phyloP scores from a whole-genome alignment of 2,329 filamentous ascomycete genomes.

The Aulographum hederae region DNA sequence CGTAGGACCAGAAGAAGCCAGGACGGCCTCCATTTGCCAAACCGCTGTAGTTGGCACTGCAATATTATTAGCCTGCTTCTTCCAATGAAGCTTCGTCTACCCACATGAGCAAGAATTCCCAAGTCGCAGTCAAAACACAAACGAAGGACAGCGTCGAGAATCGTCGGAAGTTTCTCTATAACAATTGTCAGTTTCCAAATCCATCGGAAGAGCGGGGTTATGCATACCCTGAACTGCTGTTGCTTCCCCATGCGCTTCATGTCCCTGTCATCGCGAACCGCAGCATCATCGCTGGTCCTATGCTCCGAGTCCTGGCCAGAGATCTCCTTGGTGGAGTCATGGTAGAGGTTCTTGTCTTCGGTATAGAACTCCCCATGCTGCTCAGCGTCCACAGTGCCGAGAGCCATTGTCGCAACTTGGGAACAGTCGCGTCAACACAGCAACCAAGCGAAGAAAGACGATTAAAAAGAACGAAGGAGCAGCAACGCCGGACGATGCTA shows the following conservation, averaged over 20 bases:
- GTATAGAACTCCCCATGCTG: no score
- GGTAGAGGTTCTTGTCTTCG: no score
- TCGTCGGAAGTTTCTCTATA: constrained; percentile 6
- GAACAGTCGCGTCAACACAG: no score
- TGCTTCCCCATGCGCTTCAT: constrained; percentile 7
- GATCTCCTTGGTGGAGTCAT: no score
- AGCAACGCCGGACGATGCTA: no score
- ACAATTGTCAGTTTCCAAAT: neutral
- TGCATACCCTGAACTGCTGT: constrained; percentile 4
- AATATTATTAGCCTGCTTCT: neutral
- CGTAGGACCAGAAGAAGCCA: constrained; percentile 4
- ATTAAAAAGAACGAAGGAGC: no score
- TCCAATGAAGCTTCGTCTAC: neutral
- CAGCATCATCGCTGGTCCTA: no score
- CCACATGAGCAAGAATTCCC: constrained; percentile 5
- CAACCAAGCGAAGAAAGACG: no score
- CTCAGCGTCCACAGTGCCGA: no score
- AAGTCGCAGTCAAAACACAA: constrained; percentile 6
- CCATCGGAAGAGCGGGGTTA: neutral
- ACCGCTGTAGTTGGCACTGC: constrained; percentile 1
- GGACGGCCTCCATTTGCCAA: constrained; percentile 5
- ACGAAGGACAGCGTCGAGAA: constrained; percentile 6
- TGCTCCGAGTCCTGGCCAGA: no score
- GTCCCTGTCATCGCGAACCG: no score
- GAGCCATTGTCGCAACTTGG: no score